Evolutionary conservation across 1,284 basidiomycete species (phyloP).

Genomic region (Ceratobasidium sp.): DNA sequence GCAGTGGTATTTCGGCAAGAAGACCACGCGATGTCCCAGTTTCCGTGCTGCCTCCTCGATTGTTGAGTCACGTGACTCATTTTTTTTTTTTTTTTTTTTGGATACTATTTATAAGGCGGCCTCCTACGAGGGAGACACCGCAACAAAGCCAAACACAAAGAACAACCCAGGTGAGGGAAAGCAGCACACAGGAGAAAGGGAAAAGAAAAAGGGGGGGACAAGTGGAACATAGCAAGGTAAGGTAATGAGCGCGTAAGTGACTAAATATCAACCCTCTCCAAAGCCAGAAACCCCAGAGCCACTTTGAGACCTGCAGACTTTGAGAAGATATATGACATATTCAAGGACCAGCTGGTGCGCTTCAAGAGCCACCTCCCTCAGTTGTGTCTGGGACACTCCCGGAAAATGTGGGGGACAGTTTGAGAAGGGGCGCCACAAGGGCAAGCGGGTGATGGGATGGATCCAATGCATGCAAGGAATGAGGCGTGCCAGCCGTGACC

Average conservation of each 20-base stretch:
- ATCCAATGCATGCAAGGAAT: not conserved
- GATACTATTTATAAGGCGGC: too few relatives aligned
- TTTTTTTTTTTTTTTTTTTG: too few relatives aligned
- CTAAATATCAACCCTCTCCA: too few relatives aligned
- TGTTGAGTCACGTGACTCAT: too few relatives aligned
- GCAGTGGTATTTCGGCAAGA: constrained; percentile 19
- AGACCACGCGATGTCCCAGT: constrained; percentile 18
- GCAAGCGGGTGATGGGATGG: not conserved
- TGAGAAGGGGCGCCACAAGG: not conserved
- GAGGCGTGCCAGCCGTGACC: not conserved
- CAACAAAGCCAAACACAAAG: too few relatives aligned
- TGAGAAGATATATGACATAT: not conserved
- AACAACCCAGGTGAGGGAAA: too few relatives aligned
- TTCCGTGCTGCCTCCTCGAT: not conserved
- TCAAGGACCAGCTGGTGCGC: not conserved
- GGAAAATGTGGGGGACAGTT: not conserved
- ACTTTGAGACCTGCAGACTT: not conserved
- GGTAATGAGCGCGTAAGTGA: too few relatives aligned
- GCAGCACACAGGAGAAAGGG: too few relatives aligned
- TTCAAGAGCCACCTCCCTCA: not conserved
- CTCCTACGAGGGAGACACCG: too few relatives aligned
- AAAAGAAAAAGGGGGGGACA: too few relatives aligned
- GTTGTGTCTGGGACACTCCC: not conserved
- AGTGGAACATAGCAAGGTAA: too few relatives aligned
- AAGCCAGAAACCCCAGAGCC: not conserved